Base-by-base conservation (phyloP, 306 rosid species). In the Canavalia gladiata region DNA sequence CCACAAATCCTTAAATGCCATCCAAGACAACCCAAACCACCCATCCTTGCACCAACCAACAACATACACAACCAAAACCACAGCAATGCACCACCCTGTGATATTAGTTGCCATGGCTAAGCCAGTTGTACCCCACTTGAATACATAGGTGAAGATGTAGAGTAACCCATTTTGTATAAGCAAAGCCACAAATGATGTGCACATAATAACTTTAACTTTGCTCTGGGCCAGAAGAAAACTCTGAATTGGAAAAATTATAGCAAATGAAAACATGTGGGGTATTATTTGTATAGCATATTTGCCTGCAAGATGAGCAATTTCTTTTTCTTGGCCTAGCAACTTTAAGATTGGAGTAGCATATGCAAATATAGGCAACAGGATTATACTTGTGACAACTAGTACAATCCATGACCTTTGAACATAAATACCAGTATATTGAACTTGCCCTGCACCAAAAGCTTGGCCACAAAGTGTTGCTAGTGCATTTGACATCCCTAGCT, bases 401-500 rank as follows among this genome's bases (percentile, higher is more conserved):
- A 91, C 72, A 11, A 94, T 82, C 89, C 91, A 87, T 54, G 97
- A 94, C 31, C 91, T 85, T 82, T 91, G 98, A 87, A 94, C 72
- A 79, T 89, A 94, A 43, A 91, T 68, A 1, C 97, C 93, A 25
- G 90, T 92, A 67, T 75, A 50, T 39, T 87, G 41, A 29, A 89
- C 73, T 55, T 86, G 83, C 50, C 98, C 94, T 41, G 97, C 98
- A 1, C 98, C 97, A 81, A 72, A 90, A 5, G 95, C 95, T 89
- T 94, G 97, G 4, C 98, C 97, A 83, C 97, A 94, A 0, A 94
- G 84, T 66, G 95, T 94, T 79, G 76, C 88, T 3, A 90, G 42
- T 25, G 95, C 92, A 74, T 85, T 82, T 74, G 94, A 90, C 98
- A 94, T 92, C 1, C 97, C 97, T 72, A 58, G 45, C 88, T 78